Evolutionary conservation across 2,329 filamentous ascomycete species (phyloP).

Genomic region (Achaetomium macrosporum): DNA sequence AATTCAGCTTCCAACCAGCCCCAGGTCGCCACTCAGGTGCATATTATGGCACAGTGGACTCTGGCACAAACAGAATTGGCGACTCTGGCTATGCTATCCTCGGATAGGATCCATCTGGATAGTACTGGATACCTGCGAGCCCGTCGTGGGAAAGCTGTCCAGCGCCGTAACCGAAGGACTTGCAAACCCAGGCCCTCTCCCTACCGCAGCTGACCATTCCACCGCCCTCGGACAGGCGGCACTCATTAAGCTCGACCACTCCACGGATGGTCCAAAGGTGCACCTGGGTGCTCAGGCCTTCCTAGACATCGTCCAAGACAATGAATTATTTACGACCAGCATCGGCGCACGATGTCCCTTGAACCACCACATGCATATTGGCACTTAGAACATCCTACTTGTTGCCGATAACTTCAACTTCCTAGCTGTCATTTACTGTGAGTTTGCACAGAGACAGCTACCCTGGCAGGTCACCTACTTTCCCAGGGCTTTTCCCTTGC

Average conservation of each 20-base stretch:
- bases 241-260: background rate
- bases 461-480: constrained; percentile 29
- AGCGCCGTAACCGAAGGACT: background rate
- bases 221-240: background rate
- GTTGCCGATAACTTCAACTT: constrained; percentile 27
- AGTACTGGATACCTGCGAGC: background rate
- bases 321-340: constrained; percentile 19
- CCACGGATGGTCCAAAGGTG: background rate
- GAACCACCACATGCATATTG: constrained; percentile 31
- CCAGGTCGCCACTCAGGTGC: too few species aligned
- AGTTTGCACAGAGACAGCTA: constrained; percentile 29
- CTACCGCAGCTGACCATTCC: background rate
- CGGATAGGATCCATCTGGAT: constrained; percentile 26
- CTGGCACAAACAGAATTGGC: constrained; percentile 21
- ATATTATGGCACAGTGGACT: too few species aligned
- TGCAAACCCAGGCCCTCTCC: background rate
- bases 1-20: too few species aligned
- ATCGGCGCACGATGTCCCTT: constrained; percentile 21
- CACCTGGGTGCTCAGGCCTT: constrained; percentile 14
- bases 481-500: constrained; percentile 29
- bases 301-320: constrained; percentile 25
- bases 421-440: constrained; percentile 31
- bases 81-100: constrained; percentile 21
- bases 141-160: background rate
- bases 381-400: constrained; percentile 31